These are phyloP conservation scores for Epichloe gansuensis DNA, from an alignment of 2,329 filamentous ascomycete genomes.

Conservation along the genomic window DNA sequence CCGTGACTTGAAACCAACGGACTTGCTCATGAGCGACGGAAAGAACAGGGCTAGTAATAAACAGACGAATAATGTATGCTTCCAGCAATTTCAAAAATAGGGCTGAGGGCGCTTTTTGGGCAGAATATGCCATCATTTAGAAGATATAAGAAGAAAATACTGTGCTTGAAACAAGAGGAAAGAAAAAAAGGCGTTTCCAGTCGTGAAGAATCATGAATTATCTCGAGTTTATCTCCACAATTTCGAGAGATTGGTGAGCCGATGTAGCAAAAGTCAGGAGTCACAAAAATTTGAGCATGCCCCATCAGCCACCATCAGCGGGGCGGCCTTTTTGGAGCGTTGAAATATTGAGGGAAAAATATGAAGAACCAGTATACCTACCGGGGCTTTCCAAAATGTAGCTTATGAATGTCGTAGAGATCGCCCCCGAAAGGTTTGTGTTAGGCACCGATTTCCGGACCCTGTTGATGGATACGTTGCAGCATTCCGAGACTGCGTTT, in stretches of 20 bases:
- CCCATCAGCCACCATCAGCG: no score
- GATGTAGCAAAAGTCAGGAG: no score
- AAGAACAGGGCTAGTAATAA: neutral
- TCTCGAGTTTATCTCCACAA: no score
- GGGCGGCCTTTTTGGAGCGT: neutral
- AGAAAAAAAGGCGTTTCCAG: no score
- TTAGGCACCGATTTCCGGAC: neutral
- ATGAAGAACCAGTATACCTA: neutral
- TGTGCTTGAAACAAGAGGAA: no score
- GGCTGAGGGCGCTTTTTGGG: neutral
- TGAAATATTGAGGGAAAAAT: neutral
- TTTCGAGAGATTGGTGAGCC: no score
- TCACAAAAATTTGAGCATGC: no score
- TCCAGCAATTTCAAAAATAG: neutral
- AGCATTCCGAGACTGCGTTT: constrained; percentile 9
- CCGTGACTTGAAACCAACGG: neutral
- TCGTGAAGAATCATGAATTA: no score
- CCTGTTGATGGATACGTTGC: neutral
- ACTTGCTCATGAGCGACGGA: neutral
- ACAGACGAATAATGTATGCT: neutral
- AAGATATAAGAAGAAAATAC: no score
- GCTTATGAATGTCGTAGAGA: neutral
- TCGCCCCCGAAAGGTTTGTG: neutral
- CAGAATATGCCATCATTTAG: neutral
- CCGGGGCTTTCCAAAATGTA: neutral